These are phyloP conservation scores for Alternaria burnsii DNA, from an alignment of 2,329 filamentous ascomycete species.

Conservation along the genomic window DNA sequence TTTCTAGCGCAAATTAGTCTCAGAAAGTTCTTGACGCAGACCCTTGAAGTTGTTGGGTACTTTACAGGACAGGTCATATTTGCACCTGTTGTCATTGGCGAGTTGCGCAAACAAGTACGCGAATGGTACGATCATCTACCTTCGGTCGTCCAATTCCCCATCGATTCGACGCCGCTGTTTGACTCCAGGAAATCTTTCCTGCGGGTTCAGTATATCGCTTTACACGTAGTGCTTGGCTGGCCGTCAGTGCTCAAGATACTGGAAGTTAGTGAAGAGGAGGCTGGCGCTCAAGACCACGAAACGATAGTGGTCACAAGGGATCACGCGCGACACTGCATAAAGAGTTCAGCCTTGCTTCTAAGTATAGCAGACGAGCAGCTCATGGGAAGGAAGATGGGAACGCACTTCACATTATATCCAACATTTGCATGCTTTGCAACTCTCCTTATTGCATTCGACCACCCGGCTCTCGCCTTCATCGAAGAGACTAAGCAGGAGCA, in stretches of 20 bases:
- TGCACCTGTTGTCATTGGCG: constrained; percentile 35
- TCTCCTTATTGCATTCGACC: constrained; percentile 29
- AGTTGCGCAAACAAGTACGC: constrained; percentile 35
- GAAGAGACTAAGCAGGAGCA: constrained; percentile 33
- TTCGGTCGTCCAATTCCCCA: constrained; percentile 30
- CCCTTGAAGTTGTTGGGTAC: constrained; percentile 41
- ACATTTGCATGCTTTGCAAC: constrained; percentile 33
- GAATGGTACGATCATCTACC: constrained; percentile 43
- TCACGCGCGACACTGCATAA: constrained; percentile 20
- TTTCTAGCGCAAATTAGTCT: constrained; percentile 41
- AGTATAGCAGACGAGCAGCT: constrained; percentile 36
- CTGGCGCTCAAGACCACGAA: constrained; percentile 19
- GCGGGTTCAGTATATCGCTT: constrained; percentile 37
- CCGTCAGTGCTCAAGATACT: constrained; percentile 36
- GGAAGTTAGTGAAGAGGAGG: constrained; percentile 27
- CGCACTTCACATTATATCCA: constrained; percentile 32
- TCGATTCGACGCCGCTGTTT: constrained; percentile 37
- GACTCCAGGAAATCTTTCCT: constrained; percentile 39
- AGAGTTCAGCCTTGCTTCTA: constrained; percentile 27
- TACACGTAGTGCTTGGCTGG: constrained; percentile 42
- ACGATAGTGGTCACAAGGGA: constrained; percentile 26
- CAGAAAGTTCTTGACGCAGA: constrained; percentile 38
- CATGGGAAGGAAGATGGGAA: constrained; percentile 35
- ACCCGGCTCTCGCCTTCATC: constrained; percentile 28
- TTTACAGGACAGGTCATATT: constrained; percentile 36